Evolutionary conservation across 352 stramenopile species (phyloP).

Genomic region (Saprolegnia parasitica): DNA sequence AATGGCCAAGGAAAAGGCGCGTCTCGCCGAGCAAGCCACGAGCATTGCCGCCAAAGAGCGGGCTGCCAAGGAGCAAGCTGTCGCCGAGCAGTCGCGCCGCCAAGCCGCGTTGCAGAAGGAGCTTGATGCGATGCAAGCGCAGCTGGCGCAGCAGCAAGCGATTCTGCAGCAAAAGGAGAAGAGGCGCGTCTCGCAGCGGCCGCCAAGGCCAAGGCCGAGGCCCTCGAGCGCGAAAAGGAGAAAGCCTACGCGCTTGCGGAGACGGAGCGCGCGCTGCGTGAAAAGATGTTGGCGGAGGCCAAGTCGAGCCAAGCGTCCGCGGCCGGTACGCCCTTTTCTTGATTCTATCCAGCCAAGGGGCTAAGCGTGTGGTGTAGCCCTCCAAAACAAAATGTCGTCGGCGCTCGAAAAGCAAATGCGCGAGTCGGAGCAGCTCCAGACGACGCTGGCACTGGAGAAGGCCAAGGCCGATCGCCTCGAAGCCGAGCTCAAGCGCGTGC

Average conservation of each 20-base stretch:
- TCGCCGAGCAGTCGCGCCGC: slow-evolving; percentile 7
- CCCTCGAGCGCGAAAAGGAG: slow-evolving; percentile 59
- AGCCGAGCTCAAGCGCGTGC: slow-evolving; percentile 58
- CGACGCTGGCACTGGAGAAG: slow-evolving; percentile 34
- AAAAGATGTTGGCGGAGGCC: slow-evolving; percentile 46
- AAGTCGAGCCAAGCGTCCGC: slow-evolving; percentile 62
- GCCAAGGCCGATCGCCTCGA: slow-evolving; percentile 57
- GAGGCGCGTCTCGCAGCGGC: slow-evolving; percentile 12
- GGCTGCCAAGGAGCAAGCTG: background rate
- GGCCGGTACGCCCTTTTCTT: slow-evolving; percentile 33
- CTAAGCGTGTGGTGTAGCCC: slow-evolving; percentile 11
- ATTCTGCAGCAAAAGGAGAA: slow-evolving; percentile 30
- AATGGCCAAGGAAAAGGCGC: slow-evolving; percentile 18
- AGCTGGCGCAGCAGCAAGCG: slow-evolving; percentile 68
- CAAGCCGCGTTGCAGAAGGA: slow-evolving; percentile 14
- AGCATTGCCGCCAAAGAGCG: slow-evolving; percentile 26
- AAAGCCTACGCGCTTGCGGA: slow-evolving; percentile 51
- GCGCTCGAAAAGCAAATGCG: slow-evolving; percentile 52
- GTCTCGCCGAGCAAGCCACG: background rate
- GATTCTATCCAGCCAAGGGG: background rate
- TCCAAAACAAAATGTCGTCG: slow-evolving; percentile 23
- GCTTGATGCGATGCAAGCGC: slow-evolving; percentile 32
- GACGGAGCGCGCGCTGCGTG: slow-evolving; percentile 53
- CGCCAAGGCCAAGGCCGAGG: slow-evolving; percentile 10
- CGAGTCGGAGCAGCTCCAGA: slow-evolving; percentile 16